phyloP scores from a whole-genome alignment of 2,329 filamentous ascomycete species.

The Podosphaera aphanis region DNA sequence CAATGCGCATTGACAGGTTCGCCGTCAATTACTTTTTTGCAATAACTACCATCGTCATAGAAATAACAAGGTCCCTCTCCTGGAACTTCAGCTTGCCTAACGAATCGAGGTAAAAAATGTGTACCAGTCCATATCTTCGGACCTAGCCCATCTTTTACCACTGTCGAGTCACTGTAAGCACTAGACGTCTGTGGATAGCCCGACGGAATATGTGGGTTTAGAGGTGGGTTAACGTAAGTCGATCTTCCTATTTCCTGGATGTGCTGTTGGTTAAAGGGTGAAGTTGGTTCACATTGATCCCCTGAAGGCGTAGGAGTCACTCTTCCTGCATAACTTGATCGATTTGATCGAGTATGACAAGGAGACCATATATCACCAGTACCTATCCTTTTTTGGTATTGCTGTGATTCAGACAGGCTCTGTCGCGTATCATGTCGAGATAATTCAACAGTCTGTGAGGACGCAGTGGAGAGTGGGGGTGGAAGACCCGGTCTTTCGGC shows the following conservation, averaged over 20 bases:
- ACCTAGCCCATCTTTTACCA: conserved; percentile 33
- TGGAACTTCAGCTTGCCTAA: conserved; percentile 40
- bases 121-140: conserved; percentile 48
- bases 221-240: background rate
- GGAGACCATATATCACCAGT: conserved; percentile 13
- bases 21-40: conserved; percentile 64
- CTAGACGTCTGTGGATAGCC: conserved; percentile 11
- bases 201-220: conserved; percentile 4
- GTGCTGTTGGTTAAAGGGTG: background rate
- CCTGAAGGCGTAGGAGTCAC: conserved; percentile 2
- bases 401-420: conserved; percentile 4
- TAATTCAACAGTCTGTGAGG: conserved; percentile 9
- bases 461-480: conserved; percentile 8
- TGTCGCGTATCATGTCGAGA: conserved; percentile 12
- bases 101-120: conserved; percentile 42
- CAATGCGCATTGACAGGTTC: conserved; percentile 75
- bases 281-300: background rate
- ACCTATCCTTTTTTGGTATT: conserved; percentile 4
- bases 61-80: conserved; percentile 68
- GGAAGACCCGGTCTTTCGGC: conserved; percentile 11
- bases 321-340: conserved; percentile 9
- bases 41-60: conserved; percentile 65
- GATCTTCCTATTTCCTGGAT: background rate
- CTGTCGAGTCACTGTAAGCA: conserved; percentile 9
- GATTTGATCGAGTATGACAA: conserved; percentile 7